phyloP scores from a whole-genome alignment of 345 rosid genomes.

The Adansonia digitata region DNA sequence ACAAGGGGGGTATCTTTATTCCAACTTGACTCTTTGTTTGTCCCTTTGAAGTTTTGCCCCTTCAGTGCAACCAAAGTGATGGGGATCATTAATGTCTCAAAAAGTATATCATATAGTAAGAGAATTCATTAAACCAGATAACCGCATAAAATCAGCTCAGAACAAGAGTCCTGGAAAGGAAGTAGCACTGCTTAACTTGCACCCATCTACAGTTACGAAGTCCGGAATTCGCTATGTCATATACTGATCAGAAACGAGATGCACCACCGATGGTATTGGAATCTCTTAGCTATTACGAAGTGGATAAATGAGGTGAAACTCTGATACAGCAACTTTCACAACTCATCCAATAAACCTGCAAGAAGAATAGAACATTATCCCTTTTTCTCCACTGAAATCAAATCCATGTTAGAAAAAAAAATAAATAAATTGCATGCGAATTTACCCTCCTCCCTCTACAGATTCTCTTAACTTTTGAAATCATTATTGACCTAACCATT shows the following conservation, averaged over 20 bases:
- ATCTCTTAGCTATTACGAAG: conserved; percentile 4
- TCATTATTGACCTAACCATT: not conserved
- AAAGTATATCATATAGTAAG: not conserved
- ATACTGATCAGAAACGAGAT: conserved; percentile 13
- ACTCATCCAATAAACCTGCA: conserved; percentile 22
- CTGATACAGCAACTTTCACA: conserved; percentile 1
- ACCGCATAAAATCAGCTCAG: not conserved
- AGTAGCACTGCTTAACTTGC: conserved; percentile 1
- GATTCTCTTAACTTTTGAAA: not conserved
- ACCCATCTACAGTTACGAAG: conserved; percentile 7
- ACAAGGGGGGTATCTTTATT: not conserved
- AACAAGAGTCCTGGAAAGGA: not conserved
- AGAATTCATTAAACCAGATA: not conserved
- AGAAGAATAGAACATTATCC: not conserved
- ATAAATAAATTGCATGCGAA: no score
- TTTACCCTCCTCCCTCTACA: not conserved
- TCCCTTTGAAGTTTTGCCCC: conserved; percentile 14
- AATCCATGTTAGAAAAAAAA: no score
- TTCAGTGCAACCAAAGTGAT: conserved; percentile 15
- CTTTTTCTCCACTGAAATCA: not conserved
- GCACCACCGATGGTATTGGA: not conserved
- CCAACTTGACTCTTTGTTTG: conserved; percentile 6
- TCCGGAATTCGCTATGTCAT: conserved; percentile 4
- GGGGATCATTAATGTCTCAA: not conserved
- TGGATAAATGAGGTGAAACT: conserved; percentile 7